Evolutionary conservation across 2,329 filamentous ascomycete genomes (phyloP), one percentile per base, ranked within the genome.

Genomic region (Pyrenochaeta sp.): DNA sequence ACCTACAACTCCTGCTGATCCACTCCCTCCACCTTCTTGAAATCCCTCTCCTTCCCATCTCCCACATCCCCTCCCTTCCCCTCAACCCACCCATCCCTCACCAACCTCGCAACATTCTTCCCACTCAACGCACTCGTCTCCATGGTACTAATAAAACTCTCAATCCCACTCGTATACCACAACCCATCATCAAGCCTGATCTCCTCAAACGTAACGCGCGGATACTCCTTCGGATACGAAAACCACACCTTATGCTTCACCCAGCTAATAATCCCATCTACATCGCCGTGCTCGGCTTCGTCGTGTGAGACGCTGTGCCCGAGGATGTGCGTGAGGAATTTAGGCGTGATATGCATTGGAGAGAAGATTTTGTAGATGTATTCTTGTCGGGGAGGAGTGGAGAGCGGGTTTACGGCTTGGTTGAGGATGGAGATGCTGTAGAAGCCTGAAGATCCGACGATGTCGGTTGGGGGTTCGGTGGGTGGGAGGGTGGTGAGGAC

Each of bases 91-190:
- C 86, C 85, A 68, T 93, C 86, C 0, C 88, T 83, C 45, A 94
- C 82, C 52, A 95, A 79, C 62, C 83, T 84, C 8, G 91, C 92
- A 22, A 95, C 88, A 72, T 95, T 95, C 85, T 86, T 92, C 0
- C 95, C 95, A 88, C 95, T 95, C 66, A 98, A 78, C 1, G 92
- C 91, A 75, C 89, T 97, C 6, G 95, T 97, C 82, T 99, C 95
- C 95, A 99, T 98, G 0, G 93, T 97, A 9, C 91, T 95, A 66
- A 98, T 96, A 75, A 99, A 97, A 66, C 90, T 90, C 79, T 98
- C 94, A 43, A 98, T 96, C 0, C 84, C 85, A 51, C 82, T 81
- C 5, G 86, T 88, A 67, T 89, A 89, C 84, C 84, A 95, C 13
- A 94, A 70, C 0, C 87, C 86, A 1, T 73, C 63, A 5, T 86